Percentiles rank a stretch among this genome's conserved stretches.
phyloP scores from a whole-genome alignment of 306 rosid species.

The Neltuma alba region DNA sequence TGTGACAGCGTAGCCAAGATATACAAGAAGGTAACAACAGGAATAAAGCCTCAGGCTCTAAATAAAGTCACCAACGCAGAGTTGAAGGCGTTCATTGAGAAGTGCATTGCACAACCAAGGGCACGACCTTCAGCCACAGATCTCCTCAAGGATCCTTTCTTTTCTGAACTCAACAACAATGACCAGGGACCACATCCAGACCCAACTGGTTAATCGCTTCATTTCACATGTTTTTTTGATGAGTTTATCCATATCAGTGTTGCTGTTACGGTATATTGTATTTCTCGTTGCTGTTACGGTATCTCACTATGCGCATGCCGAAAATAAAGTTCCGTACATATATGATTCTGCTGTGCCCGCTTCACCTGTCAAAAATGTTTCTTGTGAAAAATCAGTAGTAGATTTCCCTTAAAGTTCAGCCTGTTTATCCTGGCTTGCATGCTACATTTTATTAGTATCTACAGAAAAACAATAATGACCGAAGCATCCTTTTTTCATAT shows the following conservation, averaged over 20 bases:
- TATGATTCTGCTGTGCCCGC: background rate
- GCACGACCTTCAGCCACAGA: constrained; percentile 91
- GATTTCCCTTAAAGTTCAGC: background rate
- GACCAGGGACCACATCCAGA: constrained; percentile 39
- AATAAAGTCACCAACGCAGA: constrained; percentile 64
- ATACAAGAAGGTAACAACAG: constrained; percentile 78
- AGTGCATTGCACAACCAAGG: constrained; percentile 82
- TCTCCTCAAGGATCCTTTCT: constrained; percentile 86
- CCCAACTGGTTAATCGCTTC: constrained; percentile 30
- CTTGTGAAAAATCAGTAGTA: background rate
- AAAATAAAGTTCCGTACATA: background rate
- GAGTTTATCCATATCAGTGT: background rate
- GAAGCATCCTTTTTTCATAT: background rate
- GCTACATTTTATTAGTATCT: constrained; percentile 13
- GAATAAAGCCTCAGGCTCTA: constrained; percentile 73
- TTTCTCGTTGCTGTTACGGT: constrained; percentile 8
- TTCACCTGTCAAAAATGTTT: background rate
- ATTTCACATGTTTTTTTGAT: background rate
- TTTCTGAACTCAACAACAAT: constrained; percentile 50
- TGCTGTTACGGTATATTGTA: constrained; percentile 3
- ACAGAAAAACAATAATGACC: background rate
- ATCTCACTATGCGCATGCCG: background rate
- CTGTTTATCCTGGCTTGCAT: background rate
- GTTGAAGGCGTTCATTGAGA: constrained; percentile 75
- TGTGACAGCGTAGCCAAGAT: constrained; percentile 86